phyloP scores from a whole-genome alignment of 2,329 filamentous ascomycete species.

The Colletotrichum australisinense region DNA sequence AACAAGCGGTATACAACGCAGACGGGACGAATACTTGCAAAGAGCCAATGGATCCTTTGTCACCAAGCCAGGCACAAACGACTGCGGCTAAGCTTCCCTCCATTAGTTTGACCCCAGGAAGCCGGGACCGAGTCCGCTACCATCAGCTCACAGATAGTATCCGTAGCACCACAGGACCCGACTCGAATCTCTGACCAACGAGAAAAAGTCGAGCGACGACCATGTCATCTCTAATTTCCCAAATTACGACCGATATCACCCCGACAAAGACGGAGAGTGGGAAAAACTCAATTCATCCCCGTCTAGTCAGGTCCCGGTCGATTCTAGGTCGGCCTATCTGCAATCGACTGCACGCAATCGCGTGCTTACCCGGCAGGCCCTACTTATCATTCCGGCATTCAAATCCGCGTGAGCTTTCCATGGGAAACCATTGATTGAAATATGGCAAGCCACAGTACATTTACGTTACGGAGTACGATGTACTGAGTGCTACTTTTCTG shows the following conservation, averaged over 20 bases:
- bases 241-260: conserved; percentile 24
- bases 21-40: background rate
- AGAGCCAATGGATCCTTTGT: background rate
- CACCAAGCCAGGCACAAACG: background rate
- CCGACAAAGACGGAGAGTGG: background rate
- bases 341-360: conserved; percentile 23
- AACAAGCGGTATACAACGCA: background rate
- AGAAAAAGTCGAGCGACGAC: background rate
- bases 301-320: conserved; percentile 22
- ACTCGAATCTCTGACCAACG: background rate
- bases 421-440: background rate
- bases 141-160: background rate
- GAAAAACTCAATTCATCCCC: conserved; percentile 20
- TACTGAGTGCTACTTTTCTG: background rate
- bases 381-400: conserved; percentile 3
- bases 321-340: background rate
- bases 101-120: background rate
- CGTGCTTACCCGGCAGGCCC: conserved; percentile 27
- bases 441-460: background rate
- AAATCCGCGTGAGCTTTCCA: background rate
- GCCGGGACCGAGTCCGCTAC: background rate
- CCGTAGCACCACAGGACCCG: background rate
- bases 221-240: conserved; percentile 22
- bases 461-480: no score
- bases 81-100: background rate